Evolutionary conservation across 768 basidiomycete species (phyloP), one percentile per base, ranked within the genome.

Genomic region (Panellus pusillus): DNA sequence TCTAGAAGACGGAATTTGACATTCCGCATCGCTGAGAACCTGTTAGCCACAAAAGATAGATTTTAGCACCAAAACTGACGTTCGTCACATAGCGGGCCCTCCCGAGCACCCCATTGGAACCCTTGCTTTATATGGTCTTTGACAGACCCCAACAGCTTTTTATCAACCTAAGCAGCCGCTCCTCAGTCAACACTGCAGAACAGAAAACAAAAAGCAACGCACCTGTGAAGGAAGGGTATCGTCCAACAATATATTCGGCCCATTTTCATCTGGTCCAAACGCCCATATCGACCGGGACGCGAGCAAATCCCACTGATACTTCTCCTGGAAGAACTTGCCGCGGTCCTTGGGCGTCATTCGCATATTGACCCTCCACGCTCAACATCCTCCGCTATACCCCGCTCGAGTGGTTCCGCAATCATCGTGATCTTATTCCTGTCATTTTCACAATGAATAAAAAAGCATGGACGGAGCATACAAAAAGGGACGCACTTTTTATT

Each of bases 211-310:
- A 35, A 44, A 13, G 6, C 28, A 35, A 60, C 74, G 55, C 57
- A 91, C 91, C 76, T 96, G 92, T 6, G 91, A 93, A 4, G 97
- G 97, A 15, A 99, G 73, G 2, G 97, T 98, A 66, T 99, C 97
- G 66, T 99, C 96, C 62, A 98, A 73, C 39, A 98, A 75, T 57
- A 96, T 82, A 69, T 99, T 99, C 9, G 96, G 83, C 0, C 97
- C 97, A 58, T 84, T 87, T 41, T 98, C 96, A 61, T 98, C 93
- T 3, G 97, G 97, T 17, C 97, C 97, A 71, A 99, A 99, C 18
- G 97, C 94, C 97, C 97, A 99, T 76, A 99, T 97, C 62, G 95
- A 98, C 54, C 97, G 81, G 40, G 94, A 96, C 1, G 97, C 96
- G 54, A 99, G 81, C 64, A 98, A 72, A 73, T 99, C 97, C 96